phyloP scores from a whole-genome alignment of 768 basidiomycete species.

The Clitopilus hobsonii region DNA sequence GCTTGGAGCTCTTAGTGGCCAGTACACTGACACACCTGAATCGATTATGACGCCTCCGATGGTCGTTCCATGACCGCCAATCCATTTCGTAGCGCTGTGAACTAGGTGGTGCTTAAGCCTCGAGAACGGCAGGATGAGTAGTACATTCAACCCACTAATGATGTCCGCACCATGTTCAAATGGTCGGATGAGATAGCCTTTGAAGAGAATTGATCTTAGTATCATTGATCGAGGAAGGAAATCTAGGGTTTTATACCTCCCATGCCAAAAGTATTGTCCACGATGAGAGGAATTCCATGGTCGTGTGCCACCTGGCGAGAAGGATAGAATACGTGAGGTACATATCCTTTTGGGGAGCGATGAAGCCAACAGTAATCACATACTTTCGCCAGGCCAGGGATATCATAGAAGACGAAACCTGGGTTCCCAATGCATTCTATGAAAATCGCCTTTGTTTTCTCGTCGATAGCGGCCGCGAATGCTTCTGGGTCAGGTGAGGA shows the following conservation, averaged over 20 bases:
- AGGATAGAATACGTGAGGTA: neutral
- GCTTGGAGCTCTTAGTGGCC: no score
- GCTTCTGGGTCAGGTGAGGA: conserved; percentile 36
- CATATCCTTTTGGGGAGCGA: neutral
- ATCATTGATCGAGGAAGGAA: no score
- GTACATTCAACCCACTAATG: conserved; percentile 25
- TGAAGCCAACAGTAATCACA: no score
- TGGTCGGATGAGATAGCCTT: conserved; percentile 31
- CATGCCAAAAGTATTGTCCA: conserved; percentile 60
- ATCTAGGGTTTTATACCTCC: neutral
- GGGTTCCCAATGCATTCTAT: conserved; percentile 65
- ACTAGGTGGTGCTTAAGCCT: conserved; percentile 20
- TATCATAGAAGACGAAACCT: conserved; percentile 48
- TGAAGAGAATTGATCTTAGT: conserved; percentile 23
- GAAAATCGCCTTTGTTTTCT: conserved; percentile 54
- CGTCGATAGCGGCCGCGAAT: conserved; percentile 44
- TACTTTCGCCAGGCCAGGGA: conserved; percentile 50
- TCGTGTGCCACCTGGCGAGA: conserved; percentile 46
- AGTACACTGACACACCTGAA: conserved; percentile 35
- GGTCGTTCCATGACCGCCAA: conserved; percentile 64
- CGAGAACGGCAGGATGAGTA: neutral
- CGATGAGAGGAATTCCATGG: conserved; percentile 56
- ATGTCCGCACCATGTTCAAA: conserved; percentile 23
- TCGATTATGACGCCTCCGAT: conserved; percentile 63
- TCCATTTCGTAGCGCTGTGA: conserved; percentile 65